Conservation (phyloP, 345 rosid species). For the Mangifera indica region DNA sequence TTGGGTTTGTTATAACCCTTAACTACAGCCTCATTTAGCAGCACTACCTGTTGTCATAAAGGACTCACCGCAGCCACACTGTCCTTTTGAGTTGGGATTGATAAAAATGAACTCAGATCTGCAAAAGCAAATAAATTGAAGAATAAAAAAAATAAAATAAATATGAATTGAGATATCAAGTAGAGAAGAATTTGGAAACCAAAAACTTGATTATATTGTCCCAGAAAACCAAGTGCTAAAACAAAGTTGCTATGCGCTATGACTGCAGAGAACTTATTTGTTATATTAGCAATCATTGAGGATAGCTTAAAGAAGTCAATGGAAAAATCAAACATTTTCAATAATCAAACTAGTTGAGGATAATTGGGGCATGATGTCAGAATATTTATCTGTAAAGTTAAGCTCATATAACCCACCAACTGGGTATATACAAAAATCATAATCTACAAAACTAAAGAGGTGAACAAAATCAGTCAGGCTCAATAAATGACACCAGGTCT, state of each 20-base stretch:
- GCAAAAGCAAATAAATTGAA: constrained; percentile 10
- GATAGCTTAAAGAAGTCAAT: not conserved
- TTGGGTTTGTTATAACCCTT: not conserved
- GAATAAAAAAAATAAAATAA: too few relatives aligned
- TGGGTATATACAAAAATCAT: not conserved
- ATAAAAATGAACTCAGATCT: constrained; percentile 85
- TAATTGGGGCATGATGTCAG: not conserved
- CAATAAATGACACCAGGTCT: not conserved
- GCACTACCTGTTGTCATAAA: constrained; percentile 65
- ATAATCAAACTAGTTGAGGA: not conserved
- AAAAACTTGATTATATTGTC: not conserved
- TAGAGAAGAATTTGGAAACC: not conserved
- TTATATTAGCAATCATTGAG: not conserved
- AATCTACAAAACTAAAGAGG: not conserved
- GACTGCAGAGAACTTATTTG: too few relatives aligned
- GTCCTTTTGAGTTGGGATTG: constrained; percentile 87
- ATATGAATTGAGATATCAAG: not conserved
- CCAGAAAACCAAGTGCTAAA: not conserved
- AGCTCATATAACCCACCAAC: not conserved
- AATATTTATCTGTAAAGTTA: too few relatives aligned
- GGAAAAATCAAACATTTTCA: not conserved
- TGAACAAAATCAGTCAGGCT: not conserved
- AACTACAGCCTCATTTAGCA: constrained; percentile 28
- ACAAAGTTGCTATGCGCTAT: not conserved
- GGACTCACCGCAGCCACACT: constrained; percentile 93